A percentile compares a stretch with the other conserved stretches of the same genome.
Conservation (phyloP, 2,329 filamentous ascomycete genomes). For the Talaromyces sp. region DNA sequence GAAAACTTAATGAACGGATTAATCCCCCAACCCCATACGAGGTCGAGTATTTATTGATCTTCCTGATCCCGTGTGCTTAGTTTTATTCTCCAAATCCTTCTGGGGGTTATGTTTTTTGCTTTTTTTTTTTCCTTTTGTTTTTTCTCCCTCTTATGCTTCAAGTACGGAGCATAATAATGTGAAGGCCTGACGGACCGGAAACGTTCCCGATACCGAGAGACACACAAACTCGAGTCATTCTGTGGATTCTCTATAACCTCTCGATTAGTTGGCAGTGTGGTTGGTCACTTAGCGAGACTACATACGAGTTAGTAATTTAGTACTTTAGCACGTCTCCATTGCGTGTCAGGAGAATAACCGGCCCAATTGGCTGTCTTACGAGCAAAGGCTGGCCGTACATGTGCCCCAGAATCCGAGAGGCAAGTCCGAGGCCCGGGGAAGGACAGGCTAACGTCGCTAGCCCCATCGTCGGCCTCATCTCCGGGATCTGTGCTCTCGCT, state of each 20-base stretch:
- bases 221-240: not conserved
- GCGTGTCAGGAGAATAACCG: not conserved
- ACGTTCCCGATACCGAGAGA: not conserved
- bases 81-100: too few species aligned
- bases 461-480: not conserved
- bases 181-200: not conserved
- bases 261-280: not conserved
- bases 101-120: too few species aligned
- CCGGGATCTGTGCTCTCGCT: conserved; percentile 1
- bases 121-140: not conserved
- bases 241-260: not conserved
- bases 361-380: not conserved
- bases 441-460: conserved; percentile 1
- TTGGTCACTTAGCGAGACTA: not conserved
- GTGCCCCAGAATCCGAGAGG: conserved; percentile 10
- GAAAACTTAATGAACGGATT: not conserved
- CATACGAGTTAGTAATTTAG: not conserved
- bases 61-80: not conserved
- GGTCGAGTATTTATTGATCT: not conserved
- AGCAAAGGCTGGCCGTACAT: conserved; percentile 1
- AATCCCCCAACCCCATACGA: not conserved
- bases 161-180: not conserved
- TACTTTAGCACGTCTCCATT: not conserved
- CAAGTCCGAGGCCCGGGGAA: conserved; percentile 7
- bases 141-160: too few species aligned